A percentile compares a stretch with the other conserved stretches of the same genome.
phyloP scores from a whole-genome alignment of 139 green algal species.

The Trebouxia sp. region DNA sequence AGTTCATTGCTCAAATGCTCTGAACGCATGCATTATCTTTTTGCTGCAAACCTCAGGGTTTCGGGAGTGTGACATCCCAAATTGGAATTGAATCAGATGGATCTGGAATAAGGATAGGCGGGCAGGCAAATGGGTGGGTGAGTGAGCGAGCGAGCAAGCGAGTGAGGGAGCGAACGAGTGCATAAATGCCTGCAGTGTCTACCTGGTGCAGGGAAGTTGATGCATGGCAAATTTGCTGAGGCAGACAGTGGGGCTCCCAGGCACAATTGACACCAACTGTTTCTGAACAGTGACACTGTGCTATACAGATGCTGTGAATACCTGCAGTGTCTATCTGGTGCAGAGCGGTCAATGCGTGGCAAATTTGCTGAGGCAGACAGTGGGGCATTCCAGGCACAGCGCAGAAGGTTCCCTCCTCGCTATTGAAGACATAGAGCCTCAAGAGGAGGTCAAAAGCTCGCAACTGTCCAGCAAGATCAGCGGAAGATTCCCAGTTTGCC shows the following conservation, averaged over 20 bases:
- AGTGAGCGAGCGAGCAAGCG: no score
- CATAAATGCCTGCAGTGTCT: no score
- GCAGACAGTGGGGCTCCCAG: background rate
- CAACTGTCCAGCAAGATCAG: background rate
- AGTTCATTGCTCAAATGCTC: no score
- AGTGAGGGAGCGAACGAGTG: no score
- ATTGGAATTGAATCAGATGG: no score
- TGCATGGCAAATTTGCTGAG: no score
- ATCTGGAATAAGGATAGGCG: no score
- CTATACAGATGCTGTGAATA: background rate
- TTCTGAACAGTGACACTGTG: background rate
- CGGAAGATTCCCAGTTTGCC: background rate
- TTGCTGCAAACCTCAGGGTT: no score
- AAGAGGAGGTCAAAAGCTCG: background rate
- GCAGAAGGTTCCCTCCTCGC: background rate
- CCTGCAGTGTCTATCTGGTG: background rate
- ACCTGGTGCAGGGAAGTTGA: no score
- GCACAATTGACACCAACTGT: background rate
- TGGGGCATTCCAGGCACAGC: background rate
- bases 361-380: constrained; percentile 17
- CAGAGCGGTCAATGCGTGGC: background rate
- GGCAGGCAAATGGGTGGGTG: no score
- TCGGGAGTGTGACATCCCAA: no score
- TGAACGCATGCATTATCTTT: no score
- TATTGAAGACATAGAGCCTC: background rate